Base-by-base conservation (phyloP, 495 filamentous ascomycete genomes). In the Xylaria telfairii region DNA sequence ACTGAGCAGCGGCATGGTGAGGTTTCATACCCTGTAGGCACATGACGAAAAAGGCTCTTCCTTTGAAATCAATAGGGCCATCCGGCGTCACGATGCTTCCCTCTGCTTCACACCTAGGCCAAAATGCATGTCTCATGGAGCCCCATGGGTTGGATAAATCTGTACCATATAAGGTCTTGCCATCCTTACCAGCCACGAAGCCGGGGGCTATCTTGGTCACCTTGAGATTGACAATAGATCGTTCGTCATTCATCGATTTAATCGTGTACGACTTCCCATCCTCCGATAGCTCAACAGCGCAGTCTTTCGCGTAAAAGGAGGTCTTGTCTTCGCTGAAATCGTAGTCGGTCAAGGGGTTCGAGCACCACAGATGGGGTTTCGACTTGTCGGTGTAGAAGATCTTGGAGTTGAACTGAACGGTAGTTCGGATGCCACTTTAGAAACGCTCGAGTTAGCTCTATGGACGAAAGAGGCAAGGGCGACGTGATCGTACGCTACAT, bases 11-110 rank as follows among this genome's bases (percentile, higher is more conserved):
- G 49, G 94, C 94, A 81, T 98, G 96, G 79, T 99, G 96, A 17
- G 96, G 96, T 85, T 98, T 99, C 96, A 98, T 98, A 73, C 94
- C 96, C 80, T 99, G 96, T 47, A 98, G 84, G 41, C 93, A 94
- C 79, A 93, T 90, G 72, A 89, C 84, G 80, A 94, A 92, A 71
- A 96, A 81, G 30, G 89, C 94, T 70, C 83, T 87, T 51, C 96
- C 96, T 66, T 87, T 90, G 79, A 96, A 89, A 76, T 98, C 90
- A 46, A 96, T 83, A n/a, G 90, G 90, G 64, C 93, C 91, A 49
- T 91, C 89, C 79, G 93, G 90, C 56, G 93, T 97, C 72, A 92
- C 88, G 75, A 98, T 92, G 62, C 82, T 92, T 21, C 96, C 96
- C 83, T 93, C 90, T 19, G 92, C 89, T 15, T 82, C 84, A 77